phyloP scores from a whole-genome alignment of 2,329 filamentous ascomycete species.

The Phaeomoniella chlamydospora region DNA sequence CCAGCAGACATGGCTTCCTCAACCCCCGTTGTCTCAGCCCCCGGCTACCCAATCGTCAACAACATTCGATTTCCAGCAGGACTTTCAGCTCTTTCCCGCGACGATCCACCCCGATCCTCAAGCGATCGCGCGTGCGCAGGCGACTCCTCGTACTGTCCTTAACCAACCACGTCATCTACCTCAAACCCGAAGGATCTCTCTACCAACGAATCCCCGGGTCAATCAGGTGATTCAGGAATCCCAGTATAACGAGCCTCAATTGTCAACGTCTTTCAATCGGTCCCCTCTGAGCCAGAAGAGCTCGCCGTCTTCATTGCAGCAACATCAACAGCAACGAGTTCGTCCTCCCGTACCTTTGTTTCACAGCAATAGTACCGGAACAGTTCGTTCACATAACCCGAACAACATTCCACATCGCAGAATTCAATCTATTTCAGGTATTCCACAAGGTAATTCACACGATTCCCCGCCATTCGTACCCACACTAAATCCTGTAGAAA shows the following conservation, averaged over 20 bases:
- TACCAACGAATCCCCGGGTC: conserved; percentile 6
- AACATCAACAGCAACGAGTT: conserved; percentile 8
- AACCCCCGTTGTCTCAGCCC: conserved; percentile 16
- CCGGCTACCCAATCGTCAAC: conserved; percentile 11
- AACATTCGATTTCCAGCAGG: conserved; percentile 12
- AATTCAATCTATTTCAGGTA: conserved; percentile 8
- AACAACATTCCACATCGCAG: conserved; percentile 8
- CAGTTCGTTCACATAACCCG: conserved; percentile 8
- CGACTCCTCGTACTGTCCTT: conserved; percentile 16
- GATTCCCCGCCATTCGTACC: conserved; percentile 22
- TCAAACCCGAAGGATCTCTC: conserved; percentile 11
- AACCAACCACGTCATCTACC: conserved; percentile 8
- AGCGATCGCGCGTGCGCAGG: conserved; percentile 13
- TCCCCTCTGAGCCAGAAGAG: conserved; percentile 9
- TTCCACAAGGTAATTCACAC: conserved; percentile 11
- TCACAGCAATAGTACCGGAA: conserved; percentile 3
- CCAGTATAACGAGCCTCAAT: conserved; percentile 7
- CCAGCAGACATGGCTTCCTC: conserved; percentile 16
- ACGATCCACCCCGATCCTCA: conserved; percentile 9
- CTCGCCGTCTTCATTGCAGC: conserved; percentile 12
- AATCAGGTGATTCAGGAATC: conserved; percentile 1
- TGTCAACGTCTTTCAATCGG: conserved; percentile 9
- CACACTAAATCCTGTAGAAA: conserved; percentile 7
- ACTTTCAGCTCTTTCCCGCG: conserved; percentile 18
- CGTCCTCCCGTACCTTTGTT: conserved; percentile 18